Conservation (phyloP, 2,329 filamentous ascomycete species). For the Colletotrichum lentis region DNA sequence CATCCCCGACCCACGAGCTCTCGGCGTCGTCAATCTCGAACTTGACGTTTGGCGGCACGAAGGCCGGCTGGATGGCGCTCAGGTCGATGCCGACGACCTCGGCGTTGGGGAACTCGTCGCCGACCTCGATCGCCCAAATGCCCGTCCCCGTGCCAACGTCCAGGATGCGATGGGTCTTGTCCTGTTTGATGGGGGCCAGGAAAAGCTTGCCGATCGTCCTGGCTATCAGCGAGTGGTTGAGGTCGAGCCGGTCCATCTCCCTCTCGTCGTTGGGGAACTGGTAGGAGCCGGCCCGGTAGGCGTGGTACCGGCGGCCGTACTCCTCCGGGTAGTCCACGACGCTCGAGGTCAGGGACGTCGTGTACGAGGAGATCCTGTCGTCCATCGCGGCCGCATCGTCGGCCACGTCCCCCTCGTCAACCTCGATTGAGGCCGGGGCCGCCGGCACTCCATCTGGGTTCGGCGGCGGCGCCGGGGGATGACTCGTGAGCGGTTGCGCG, state of each 20-base stretch:
- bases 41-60: slow-evolving; percentile 66
- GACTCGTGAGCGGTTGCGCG: not conserved
- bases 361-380: not conserved
- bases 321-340: slow-evolving; percentile 23
- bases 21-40: slow-evolving; percentile 52
- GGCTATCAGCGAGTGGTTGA: not conserved
- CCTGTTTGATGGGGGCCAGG: slow-evolving; percentile 16
- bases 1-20: slow-evolving; percentile 53
- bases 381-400: not conserved
- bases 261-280: slow-evolving; percentile 49
- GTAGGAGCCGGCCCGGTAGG: slow-evolving; percentile 38
- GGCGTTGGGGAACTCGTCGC: slow-evolving; percentile 1
- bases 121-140: slow-evolving; percentile 54
- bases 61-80: slow-evolving; percentile 17
- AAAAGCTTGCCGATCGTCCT: slow-evolving; percentile 17
- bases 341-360: slow-evolving; percentile 21
- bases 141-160: slow-evolving; percentile 69
- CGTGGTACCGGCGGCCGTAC: not conserved
- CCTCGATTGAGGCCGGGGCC: not conserved
- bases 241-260: slow-evolving; percentile 23
- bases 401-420: not conserved
- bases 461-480: not conserved
- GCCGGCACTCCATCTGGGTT: not conserved
- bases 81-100: slow-evolving; percentile 26
- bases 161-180: slow-evolving; percentile 51